Evolutionary conservation across 2,329 filamentous ascomycete species (phyloP).

Genomic region (Colletotrichum musae): DNA sequence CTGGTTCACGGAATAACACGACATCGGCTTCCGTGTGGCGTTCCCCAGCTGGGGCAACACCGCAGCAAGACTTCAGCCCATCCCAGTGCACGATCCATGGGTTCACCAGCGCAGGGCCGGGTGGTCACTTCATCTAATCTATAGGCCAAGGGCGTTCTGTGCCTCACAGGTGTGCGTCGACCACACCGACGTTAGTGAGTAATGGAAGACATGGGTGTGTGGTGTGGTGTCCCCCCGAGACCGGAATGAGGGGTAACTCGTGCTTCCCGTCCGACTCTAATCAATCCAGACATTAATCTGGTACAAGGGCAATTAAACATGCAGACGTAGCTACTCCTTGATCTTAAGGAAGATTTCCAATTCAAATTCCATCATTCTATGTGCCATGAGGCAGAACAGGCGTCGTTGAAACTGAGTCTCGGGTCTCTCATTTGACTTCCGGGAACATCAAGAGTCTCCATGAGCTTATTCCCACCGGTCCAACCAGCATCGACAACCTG

Average conservation of each 20-base stretch:
- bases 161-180: not conserved
- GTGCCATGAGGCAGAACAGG: too few species aligned
- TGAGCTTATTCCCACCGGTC: constrained; percentile 13
- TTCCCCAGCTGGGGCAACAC: not conserved
- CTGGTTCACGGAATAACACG: constrained; percentile 26
- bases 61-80: too few species aligned
- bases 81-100: not conserved
- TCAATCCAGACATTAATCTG: too few species aligned
- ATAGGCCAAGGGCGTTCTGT: not conserved
- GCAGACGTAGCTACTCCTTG: too few species aligned
- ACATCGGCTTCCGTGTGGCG: constrained; percentile 11
- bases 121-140: not conserved
- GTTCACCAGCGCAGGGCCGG: not conserved
- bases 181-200: not conserved
- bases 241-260: not conserved
- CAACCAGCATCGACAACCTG: not conserved
- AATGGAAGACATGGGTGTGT: too few species aligned
- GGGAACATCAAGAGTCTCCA: not conserved
- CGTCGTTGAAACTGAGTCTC: not conserved
- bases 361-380: not conserved
- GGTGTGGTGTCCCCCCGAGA: too few species aligned
- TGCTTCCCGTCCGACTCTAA: too few species aligned
- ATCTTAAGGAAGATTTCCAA: too few species aligned
- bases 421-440: not conserved
- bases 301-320: too few species aligned